Evolutionary conservation across 805 yeast species (phyloP), one percentile per base, ranked within the genome.

Genomic region (Starmerella roubikii): DNA sequence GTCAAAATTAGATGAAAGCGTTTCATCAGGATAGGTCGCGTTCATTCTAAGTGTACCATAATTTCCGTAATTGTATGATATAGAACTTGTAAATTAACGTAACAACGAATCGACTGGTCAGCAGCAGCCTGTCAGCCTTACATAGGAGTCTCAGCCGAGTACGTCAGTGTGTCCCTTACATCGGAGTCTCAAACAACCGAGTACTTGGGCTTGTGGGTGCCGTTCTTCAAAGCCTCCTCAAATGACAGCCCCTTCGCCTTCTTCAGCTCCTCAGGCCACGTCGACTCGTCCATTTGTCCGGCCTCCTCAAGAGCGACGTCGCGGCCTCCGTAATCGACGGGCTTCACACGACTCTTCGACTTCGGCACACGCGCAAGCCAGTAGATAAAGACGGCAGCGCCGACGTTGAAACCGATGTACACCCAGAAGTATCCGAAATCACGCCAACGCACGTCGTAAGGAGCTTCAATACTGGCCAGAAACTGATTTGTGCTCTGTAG

Each of bases 391-490:
- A 56, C 35, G 46, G 55, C 47, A 21, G 48, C 58, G 17, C 30
- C 32, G 61, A 54, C 67, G 67, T 76, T 75, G 64, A 76, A 73
- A 27, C 60, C 43, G 38, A 73, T 65, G 59, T 68, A 77, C 31
- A 64, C 76, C 65, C 72, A 69, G 51, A 66, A 65, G 50, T 76
- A 63, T 18, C 84, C 83, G 44, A 76, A 59, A 46, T 77, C 73
- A 59, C 83, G 69, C 83, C 83, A 78, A 29, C 74, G 59, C 42
- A 69, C 51, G 32, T 55, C 39, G 56, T 62, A 74, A 15, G 57
- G 53, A 35, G 71, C 61, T 42, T 64, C 62, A 35, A 69, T 59
- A 18, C 61, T 57, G 0, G 46, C 40, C 48, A 78, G 60, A 51
- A 58, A 68, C 40, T 60, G 65, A 50, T 67, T 65, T 23, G 68